These are phyloP conservation scores for Coniochaeta prunicola DNA, from an alignment of 2,329 filamentous ascomycete genomes.

Conservation along the genomic window DNA sequence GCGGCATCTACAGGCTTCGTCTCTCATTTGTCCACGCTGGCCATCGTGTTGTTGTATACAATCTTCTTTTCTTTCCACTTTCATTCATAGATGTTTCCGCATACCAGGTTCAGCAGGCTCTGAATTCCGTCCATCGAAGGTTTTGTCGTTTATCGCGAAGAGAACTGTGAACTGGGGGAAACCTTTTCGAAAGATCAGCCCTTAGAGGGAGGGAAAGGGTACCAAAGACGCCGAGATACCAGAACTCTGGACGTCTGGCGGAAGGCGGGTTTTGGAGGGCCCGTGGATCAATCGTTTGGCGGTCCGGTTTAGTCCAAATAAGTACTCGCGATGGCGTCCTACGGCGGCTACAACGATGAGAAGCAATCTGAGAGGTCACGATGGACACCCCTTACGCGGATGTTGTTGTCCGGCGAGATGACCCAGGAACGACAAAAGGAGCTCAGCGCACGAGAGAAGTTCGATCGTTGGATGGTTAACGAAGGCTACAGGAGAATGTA, in stretches of 20 bases:
- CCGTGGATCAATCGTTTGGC: conserved; percentile 8
- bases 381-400: conserved; percentile 76
- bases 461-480: conserved; percentile 85
- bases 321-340: conserved; percentile 22
- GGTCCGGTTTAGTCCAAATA: conserved; percentile 4
- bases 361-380: conserved; percentile 63
- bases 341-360: conserved; percentile 23
- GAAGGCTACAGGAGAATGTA: conserved; percentile 77
- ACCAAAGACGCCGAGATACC: background rate
- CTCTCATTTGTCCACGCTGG: conserved; percentile 17
- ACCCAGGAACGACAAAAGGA: conserved; percentile 65
- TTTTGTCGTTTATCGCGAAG: conserved; percentile 1
- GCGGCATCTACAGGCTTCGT: conserved; percentile 25
- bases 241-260: conserved; percentile 5
- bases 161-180: background rate
- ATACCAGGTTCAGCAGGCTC: conserved; percentile 44
- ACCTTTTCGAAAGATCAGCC: background rate
- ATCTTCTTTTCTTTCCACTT: conserved; percentile 12
- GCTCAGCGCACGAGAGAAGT: conserved; percentile 61
- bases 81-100: conserved; percentile 23
- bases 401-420: conserved; percentile 79
- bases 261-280: conserved; percentile 5
- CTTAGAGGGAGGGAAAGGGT: background rate
- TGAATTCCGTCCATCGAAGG: conserved; percentile 29
- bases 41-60: conserved; percentile 3